Evolutionary conservation across 2,329 filamentous ascomycete genomes (phyloP).

Genomic region (Cadophora gregata): DNA sequence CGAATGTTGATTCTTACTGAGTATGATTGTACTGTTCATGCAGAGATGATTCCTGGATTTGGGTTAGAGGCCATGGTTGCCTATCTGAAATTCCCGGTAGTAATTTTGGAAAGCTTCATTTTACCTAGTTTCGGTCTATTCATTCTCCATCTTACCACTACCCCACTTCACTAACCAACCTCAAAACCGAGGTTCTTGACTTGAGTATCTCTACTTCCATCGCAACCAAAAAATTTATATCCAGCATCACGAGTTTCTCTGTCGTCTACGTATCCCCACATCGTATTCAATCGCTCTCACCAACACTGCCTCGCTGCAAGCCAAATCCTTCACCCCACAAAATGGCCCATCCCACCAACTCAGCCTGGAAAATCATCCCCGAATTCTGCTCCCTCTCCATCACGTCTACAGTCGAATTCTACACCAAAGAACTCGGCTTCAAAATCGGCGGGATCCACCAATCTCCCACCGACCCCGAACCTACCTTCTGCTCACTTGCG

Average conservation of each 20-base stretch:
- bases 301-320: background rate
- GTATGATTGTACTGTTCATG: background rate
- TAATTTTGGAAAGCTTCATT: background rate
- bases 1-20: no score
- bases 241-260: background rate
- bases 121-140: background rate
- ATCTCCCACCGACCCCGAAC: background rate
- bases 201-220: background rate
- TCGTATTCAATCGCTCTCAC: background rate
- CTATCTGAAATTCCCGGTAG: background rate
- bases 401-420: background rate
- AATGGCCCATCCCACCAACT: conserved; percentile 3
- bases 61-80: background rate
- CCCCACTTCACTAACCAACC: background rate
- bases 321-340: background rate
- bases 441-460: background rate
- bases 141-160: background rate
- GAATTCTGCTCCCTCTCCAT: background rate
- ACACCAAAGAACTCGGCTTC: conserved; percentile 8
- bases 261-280: background rate
- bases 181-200: background rate
- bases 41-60: background rate
- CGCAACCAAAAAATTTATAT: background rate
- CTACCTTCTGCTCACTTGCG: background rate
- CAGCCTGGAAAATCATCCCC: conserved; percentile 13